A percentile compares a stretch with the other conserved stretches of the same genome.
phyloP scores from a whole-genome alignment of 2,329 filamentous ascomycete species.

The Xylaria digitata region DNA sequence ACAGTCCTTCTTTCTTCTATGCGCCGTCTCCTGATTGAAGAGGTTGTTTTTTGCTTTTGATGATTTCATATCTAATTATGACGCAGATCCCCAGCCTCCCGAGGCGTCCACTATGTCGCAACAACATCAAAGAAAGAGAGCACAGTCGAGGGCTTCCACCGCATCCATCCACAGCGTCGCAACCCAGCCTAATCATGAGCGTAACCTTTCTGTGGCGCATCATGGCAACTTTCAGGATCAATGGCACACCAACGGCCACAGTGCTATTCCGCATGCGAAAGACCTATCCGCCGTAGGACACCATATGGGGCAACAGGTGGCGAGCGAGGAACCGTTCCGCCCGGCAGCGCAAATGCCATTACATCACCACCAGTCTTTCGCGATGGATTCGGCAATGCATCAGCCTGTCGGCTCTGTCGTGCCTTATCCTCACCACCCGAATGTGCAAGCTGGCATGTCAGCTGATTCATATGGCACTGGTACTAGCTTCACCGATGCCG shows the following conservation, averaged over 20 bases:
- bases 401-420: constrained; percentile 58
- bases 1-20: background rate
- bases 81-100: constrained; percentile 45
- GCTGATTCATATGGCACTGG: constrained; percentile 64
- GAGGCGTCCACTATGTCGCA: constrained; percentile 53
- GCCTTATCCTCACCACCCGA: constrained; percentile 56
- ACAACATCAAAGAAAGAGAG: constrained; percentile 60
- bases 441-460: constrained; percentile 63
- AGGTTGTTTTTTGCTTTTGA: constrained; percentile 21
- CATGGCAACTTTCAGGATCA: constrained; percentile 59
- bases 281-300: constrained; percentile 54
- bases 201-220: constrained; percentile 53
- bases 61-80: constrained; percentile 36
- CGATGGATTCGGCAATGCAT: constrained; percentile 63
- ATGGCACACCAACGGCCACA: constrained; percentile 62
- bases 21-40: background rate
- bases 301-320: constrained; percentile 54
- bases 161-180: constrained; percentile 66
- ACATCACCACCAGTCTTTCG: constrained; percentile 59
- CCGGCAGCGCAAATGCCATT: constrained; percentile 67
- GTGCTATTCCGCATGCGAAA: constrained; percentile 52
- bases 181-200: constrained; percentile 64
- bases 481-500: constrained; percentile 66
- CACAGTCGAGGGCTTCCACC: constrained; percentile 66
- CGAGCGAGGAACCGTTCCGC: constrained; percentile 69